Evolutionary conservation across 2,329 filamentous ascomycete species (phyloP), one percentile per base, ranked within the genome.

Genomic region (Colletotrichum navitas): DNA sequence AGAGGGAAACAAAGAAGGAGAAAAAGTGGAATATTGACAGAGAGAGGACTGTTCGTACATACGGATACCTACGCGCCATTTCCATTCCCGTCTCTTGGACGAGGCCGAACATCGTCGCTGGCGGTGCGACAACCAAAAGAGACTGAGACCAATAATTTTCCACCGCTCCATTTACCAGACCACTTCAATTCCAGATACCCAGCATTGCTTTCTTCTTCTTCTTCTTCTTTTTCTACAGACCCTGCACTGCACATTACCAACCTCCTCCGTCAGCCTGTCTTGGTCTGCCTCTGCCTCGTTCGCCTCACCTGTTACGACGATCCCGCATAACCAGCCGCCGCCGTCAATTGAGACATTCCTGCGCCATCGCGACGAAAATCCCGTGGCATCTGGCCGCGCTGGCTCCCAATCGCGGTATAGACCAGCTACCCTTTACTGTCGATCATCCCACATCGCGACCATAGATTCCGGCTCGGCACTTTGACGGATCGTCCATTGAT

Each of bases 341-440:
- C 7, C 43, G 8, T 47, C 64, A 63, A 63, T 71, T 63, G 59
- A 71, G 68, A 71, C 68, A 71, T 68, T 71, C 64, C 45, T 71
- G 68, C 52, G 58, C 43, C 55, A 49, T 59, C 29, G 60, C 63
- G 43, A 62, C 45, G 16, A 58, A 47, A 59, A 63, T 21, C 29
- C 52, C 14, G 65, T 34, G 52, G 64, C 45, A 45, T n/a, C 21
- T 45, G 18, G 8, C 4, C 11, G n/a, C 52, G 29, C 32, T 55
- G 52, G 45, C 52, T 63, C 41, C 36, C 54, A 3, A n/a, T 18
- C 32, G 39, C 36, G 65, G 34, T 34, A 49, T 41, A 26, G 43
- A 34, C 58, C 43, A 59, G 58, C 29, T 51, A 16, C 34, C 49
- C 43, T 58, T 32, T 60, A 52, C 64, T 68, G 64, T 45, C 58